Evolutionary conservation across 768 basidiomycete species (phyloP).

Genomic region (Leucocoprinus leucothites): DNA sequence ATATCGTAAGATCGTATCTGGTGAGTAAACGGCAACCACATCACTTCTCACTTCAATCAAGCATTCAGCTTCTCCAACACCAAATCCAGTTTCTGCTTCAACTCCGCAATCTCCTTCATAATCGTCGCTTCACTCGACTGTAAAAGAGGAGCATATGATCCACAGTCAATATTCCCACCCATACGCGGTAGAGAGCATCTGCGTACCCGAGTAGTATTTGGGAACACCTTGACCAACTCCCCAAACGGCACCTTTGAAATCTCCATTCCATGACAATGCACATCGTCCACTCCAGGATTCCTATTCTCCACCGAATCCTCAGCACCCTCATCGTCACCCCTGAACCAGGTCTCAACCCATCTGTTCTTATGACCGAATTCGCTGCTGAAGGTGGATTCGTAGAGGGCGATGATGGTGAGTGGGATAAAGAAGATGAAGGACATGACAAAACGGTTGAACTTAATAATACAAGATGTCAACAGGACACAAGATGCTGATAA

Average conservation of each 20-base stretch:
- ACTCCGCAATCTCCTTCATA: conserved; percentile 55
- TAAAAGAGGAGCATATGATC: conserved; percentile 5
- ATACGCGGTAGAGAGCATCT: conserved; percentile 12
- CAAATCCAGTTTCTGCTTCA: conserved; percentile 45
- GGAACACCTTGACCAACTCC: conserved; percentile 69
- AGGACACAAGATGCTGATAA: background rate
- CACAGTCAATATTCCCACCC: background rate
- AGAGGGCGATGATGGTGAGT: conserved; percentile 68
- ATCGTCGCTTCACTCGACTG: conserved; percentile 73
- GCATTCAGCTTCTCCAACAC: conserved; percentile 26
- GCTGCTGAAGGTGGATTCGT: conserved; percentile 57
- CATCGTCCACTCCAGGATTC: conserved; percentile 61
- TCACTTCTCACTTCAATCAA: background rate
- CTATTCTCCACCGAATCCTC: conserved; percentile 49
- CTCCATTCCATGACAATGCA: conserved; percentile 48
- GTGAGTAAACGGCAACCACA: too few relatives aligned
- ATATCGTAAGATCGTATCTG: too few relatives aligned
- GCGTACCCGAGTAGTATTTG: conserved; percentile 66
- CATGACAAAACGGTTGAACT: conserved; percentile 85
- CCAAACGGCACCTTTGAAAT: conserved; percentile 72
- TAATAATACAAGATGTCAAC: conserved; percentile 4
- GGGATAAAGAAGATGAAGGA: conserved; percentile 77
- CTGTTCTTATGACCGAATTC: conserved; percentile 34
- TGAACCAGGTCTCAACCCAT: conserved; percentile 73
- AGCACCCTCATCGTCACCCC: conserved; percentile 54